Conservation (phyloP, 768 basidiomycete genomes). For the Filobasidium floriforme region DNA sequence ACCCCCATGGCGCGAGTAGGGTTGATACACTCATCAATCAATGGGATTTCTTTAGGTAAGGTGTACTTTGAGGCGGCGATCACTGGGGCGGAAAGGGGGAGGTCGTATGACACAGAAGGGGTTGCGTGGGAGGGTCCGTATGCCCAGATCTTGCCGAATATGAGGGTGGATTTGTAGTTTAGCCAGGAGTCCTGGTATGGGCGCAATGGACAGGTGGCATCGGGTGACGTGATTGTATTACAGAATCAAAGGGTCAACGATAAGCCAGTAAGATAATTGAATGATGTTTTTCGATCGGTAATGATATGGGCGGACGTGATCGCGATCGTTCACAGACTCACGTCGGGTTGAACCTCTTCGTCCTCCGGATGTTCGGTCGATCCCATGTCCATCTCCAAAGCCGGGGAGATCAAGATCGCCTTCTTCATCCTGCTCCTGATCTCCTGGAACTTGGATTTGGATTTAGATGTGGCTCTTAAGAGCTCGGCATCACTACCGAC, state of each 20-base stretch:
- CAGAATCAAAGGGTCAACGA: no score
- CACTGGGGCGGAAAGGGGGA: background rate
- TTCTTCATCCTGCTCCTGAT: conserved; percentile 20
- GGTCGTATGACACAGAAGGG: conserved; percentile 11
- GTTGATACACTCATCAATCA: background rate
- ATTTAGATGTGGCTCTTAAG: no score
- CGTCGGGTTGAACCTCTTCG: background rate
- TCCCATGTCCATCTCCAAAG: background rate
- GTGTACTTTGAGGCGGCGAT: background rate
- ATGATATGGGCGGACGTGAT: no score
- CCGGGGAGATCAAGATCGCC: conserved; percentile 19
- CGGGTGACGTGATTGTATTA: no score
- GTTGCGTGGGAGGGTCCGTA: conserved; percentile 14
- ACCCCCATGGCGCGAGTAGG: background rate
- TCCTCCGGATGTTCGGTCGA: conserved; percentile 12
- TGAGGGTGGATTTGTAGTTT: background rate
- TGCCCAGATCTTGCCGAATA: conserved; percentile 15
- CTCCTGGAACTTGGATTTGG: background rate
- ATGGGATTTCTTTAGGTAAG: no score
- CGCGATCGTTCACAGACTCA: no score
- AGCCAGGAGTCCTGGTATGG: conserved; percentile 25
- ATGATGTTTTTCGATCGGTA: no score
- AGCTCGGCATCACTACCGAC: background rate
- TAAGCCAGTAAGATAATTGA: no score
- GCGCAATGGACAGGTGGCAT: background rate